phyloP scores from a whole-genome alignment of 257 asterid genomes.

The Cinchona pubescens region DNA sequence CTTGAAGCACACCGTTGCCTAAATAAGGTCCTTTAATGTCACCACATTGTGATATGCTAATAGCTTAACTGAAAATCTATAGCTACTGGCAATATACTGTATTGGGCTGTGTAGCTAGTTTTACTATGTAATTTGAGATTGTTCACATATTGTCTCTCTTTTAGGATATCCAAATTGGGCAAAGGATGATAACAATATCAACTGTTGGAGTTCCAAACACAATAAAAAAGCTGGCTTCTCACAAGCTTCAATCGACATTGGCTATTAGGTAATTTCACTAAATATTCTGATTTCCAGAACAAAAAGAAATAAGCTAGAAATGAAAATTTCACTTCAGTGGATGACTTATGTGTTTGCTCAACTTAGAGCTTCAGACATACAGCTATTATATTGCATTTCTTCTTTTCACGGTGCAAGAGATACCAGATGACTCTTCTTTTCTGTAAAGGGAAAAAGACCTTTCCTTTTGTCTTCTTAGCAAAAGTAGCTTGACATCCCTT shows the following conservation, averaged over 20 bases:
- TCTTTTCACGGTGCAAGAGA: background rate
- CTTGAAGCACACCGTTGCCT: slow-evolving; percentile 90
- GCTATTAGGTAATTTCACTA: slow-evolving; percentile 66
- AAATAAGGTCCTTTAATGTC: slow-evolving; percentile 63
- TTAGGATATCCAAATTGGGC: slow-evolving; percentile 91
- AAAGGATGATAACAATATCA: slow-evolving; percentile 97
- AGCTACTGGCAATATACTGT: background rate
- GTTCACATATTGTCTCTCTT: slow-evolving; percentile 16
- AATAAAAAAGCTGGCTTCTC: slow-evolving; percentile 72
- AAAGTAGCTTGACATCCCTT: background rate
- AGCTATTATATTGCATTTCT: background rate
- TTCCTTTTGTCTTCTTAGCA: background rate
- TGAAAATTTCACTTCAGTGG: background rate
- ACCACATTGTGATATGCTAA: background rate
- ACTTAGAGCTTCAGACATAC: background rate
- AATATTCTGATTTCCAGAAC: background rate
- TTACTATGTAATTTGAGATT: slow-evolving; percentile 7
- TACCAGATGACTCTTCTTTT: background rate
- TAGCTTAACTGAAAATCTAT: background rate
- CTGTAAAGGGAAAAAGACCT: background rate
- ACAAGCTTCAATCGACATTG: slow-evolving; percentile 92
- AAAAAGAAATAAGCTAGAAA: too few species aligned
- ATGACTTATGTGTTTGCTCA: background rate
- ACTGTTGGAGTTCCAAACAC: slow-evolving; percentile 98
- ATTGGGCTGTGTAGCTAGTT: background rate